phyloP scores from a whole-genome alignment of 306 rosid species.

The Vigna trinervia region DNA sequence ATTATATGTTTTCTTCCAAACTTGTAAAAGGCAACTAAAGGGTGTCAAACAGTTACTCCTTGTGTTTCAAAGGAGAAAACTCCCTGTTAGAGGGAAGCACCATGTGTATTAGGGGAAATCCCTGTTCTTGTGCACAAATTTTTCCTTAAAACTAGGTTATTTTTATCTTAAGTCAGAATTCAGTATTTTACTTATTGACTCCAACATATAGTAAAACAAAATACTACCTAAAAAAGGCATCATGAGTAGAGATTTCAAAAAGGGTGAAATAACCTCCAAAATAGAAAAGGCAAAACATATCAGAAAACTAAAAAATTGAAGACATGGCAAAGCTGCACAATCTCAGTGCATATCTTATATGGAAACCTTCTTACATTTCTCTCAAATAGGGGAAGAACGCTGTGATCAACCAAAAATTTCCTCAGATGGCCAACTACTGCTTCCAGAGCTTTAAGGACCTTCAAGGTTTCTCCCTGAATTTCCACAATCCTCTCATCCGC shows the following conservation, averaged over 20 bases:
- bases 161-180: not conserved
- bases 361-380: slow-evolving; percentile 60
- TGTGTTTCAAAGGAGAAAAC: not conserved
- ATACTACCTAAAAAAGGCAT: not conserved
- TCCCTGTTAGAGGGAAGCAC: not conserved
- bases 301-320: slow-evolving; percentile 2
- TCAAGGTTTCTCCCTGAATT: slow-evolving; percentile 86
- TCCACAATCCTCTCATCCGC: slow-evolving; percentile 88
- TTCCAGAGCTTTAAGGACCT: slow-evolving; percentile 87
- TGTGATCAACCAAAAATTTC: slow-evolving; percentile 91
- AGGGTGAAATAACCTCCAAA: slow-evolving; percentile 21
- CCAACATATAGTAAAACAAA: slow-evolving; percentile 14
- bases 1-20: not conserved
- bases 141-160: not conserved
- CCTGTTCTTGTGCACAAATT: not conserved
- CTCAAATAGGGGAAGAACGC: slow-evolving; percentile 88
- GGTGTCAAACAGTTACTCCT: not conserved
- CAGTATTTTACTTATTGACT: not conserved
- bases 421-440: slow-evolving; percentile 82
- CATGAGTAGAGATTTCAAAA: not conserved
- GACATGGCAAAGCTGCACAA: not conserved
- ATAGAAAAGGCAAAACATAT: not conserved
- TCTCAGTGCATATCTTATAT: slow-evolving; percentile 13
- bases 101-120: too few species aligned
- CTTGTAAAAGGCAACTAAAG: not conserved